Base-by-base conservation (phyloP, 164 flowering plant species). In the Echeveria elegans region DNA sequence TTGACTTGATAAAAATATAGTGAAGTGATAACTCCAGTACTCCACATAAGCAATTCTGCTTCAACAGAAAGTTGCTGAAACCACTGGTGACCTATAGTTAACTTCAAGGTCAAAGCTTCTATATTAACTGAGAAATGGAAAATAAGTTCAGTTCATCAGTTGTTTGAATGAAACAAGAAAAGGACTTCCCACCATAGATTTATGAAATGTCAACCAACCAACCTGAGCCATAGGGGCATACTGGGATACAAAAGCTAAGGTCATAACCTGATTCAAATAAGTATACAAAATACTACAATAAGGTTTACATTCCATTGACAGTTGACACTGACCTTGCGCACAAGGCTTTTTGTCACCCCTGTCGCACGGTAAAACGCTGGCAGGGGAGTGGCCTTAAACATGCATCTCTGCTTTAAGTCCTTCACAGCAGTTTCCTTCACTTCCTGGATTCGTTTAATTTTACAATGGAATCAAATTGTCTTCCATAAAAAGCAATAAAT, bases 381-480 rank as follows among this genome's bases (percentile, higher is more conserved):
- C 76, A 73, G 62, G 5, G 79, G 80, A 43, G 80, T 78, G 37
- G 84, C 77, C 76, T 81, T 83, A 64, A 77, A 77, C 72, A 74
- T 78, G 64, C 70, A 80, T 72, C 78, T 80, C 56, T 74, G 79
- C 21, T 81, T 68, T 47, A 74, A 62, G 65, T 71, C 77, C 74
- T 77, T 79, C 2, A 75, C 73, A 38, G 74, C 82, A 9, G 74
- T 73, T 8, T 70, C 87, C 64, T 78, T 80, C 34, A 66, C 66
- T 68, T 69, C 78, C 83, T 81, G 79, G 36, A 16, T 28, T 11
- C 61, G 19, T 56, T 28, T 56, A 14, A 26, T 11, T 56, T 28
- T 28, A 14, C 61, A 15, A 9, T 28, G 58, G 6, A 23, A 28
- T 56, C 61, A 14, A 56, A 26, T 56, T 4, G 12, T 28, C 28